Conservation (phyloP, 108 stramenopile genomes). For the Fistulifera pelliculosa region DNA sequence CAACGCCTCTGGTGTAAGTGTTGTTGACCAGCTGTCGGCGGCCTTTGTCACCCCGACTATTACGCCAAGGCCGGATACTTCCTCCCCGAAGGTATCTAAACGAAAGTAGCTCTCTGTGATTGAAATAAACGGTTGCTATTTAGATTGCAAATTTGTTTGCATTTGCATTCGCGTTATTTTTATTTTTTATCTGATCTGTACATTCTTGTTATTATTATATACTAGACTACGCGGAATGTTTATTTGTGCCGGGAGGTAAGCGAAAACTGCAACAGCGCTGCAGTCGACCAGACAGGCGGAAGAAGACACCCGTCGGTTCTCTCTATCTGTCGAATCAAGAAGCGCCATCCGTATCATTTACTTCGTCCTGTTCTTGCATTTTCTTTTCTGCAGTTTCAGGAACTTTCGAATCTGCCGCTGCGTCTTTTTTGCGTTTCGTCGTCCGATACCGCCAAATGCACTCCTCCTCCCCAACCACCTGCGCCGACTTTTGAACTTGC, state of each 20-base stretch:
- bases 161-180: no score
- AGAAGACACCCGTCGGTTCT: no score
- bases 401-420: slow-evolving; percentile 49
- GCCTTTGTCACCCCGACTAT: slow-evolving; percentile 69
- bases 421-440: slow-evolving; percentile 46
- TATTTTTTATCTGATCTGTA: no score
- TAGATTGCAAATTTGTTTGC: no score
- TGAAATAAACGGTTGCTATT: no score
- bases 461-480: slow-evolving; percentile 62
- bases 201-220: no score
- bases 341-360: slow-evolving; percentile 9
- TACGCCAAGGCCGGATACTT: slow-evolving; percentile 84
- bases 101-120: no score
- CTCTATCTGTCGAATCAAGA: no score
- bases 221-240: no score
- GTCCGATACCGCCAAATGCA: slow-evolving; percentile 57
- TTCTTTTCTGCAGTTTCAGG: slow-evolving; percentile 34
- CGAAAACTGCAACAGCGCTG: no score
- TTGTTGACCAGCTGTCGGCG: slow-evolving; percentile 78
- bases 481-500: slow-evolving; percentile 33
- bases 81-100: slow-evolving; percentile 91
- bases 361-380: slow-evolving; percentile 6
- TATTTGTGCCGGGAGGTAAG: no score
- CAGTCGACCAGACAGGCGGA: no score
- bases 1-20: slow-evolving; percentile 58